Base-by-base conservation (phyloP, 495 filamentous ascomycete species). In the Tetracladium marchalianum region DNA sequence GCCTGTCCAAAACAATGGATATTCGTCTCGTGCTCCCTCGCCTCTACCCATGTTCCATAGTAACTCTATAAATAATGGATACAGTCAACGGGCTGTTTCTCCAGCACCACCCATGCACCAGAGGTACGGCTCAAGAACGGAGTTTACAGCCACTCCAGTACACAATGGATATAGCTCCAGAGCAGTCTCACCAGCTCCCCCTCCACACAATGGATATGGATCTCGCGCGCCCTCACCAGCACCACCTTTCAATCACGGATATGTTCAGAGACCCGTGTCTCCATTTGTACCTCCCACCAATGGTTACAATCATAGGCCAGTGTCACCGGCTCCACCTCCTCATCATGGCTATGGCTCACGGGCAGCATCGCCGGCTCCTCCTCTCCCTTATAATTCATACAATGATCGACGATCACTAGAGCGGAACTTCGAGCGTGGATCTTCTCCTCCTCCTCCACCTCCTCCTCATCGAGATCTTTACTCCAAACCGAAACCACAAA, bases 161-260 rank as follows among this genome's bases (percentile, higher is more conserved):
- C 53, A 56, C 27, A 35, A 41, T 34, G 50, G 37, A 34, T 55
- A 62, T 37, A 50, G 50, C 31, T 66, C 71, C 15, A 67, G 78
- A 51, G 76, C 73, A 11, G 76, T 77, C 12, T 84, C 81, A 17
- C 79, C 81, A 19, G 53, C 61, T 31, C 61, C 65, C n/a, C 54
- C 55, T 4, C 58, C 60, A 2, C 68, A 68, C 0, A 66, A 72
- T 52, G 47, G 37, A 35, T 53, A 62, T 31, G 39, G 41, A 31
- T 64, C 70, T 18, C 67, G 77, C 50, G 76, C 72, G 9, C 75
- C 78, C 17, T 83, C 82, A 10, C 78, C 80, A 24, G 50, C 55
- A 27, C 61, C 63, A 18, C 54, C 54, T 7, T 58, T 58, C 5
- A 67, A 69, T 5, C 70, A 72, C 47, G 57, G 65, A 5, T 55